Conservation (phyloP, 2,329 filamentous ascomycete species). For the Metarhizium humberi region DNA sequence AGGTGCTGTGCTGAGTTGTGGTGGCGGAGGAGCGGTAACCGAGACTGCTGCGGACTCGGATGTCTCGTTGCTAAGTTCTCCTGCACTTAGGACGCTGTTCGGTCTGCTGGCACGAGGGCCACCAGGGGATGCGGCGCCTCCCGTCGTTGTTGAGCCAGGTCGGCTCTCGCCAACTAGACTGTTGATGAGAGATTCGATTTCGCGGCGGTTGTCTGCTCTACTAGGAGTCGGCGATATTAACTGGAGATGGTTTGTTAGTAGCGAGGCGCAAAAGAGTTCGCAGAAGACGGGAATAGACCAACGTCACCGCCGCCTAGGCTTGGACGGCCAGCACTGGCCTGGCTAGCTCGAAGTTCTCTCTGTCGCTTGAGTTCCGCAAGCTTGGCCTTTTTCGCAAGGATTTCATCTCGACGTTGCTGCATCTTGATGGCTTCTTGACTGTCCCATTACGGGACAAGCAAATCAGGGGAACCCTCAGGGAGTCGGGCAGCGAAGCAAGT, state of each 20-base stretch:
- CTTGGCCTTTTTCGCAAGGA: slow-evolving; percentile 92
- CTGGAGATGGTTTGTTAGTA: slow-evolving; percentile 13
- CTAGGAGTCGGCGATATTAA: slow-evolving; percentile 61
- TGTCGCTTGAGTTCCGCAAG: slow-evolving; percentile 93
- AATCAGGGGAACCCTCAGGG: slow-evolving; percentile 6
- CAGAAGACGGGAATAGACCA: slow-evolving; percentile 22
- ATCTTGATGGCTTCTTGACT: slow-evolving; percentile 37
- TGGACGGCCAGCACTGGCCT: slow-evolving; percentile 60
- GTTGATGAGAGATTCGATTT: slow-evolving; percentile 79
- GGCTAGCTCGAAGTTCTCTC: slow-evolving; percentile 71
- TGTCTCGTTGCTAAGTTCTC: slow-evolving; percentile 68
- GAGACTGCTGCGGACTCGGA: slow-evolving; percentile 48
- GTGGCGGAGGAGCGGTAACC: slow-evolving; percentile 26
- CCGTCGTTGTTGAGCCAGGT: slow-evolving; percentile 55
- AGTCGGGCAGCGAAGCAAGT: neutral
- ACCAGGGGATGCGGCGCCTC: slow-evolving; percentile 54
- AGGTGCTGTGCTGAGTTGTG: slow-evolving; percentile 59
- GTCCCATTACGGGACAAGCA: slow-evolving; percentile 37
- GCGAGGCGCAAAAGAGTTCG: neutral
- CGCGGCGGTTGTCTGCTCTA: slow-evolving; percentile 59
- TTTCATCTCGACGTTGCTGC: slow-evolving; percentile 88
- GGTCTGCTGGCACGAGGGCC: slow-evolving; percentile 64
- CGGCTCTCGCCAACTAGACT: slow-evolving; percentile 73
- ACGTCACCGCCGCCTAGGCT: slow-evolving; percentile 67
- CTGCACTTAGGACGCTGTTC: slow-evolving; percentile 75